These are phyloP conservation scores for Kuraishia piskuri DNA, from an alignment of 805 yeast genomes.

Conservation along the genomic window DNA sequence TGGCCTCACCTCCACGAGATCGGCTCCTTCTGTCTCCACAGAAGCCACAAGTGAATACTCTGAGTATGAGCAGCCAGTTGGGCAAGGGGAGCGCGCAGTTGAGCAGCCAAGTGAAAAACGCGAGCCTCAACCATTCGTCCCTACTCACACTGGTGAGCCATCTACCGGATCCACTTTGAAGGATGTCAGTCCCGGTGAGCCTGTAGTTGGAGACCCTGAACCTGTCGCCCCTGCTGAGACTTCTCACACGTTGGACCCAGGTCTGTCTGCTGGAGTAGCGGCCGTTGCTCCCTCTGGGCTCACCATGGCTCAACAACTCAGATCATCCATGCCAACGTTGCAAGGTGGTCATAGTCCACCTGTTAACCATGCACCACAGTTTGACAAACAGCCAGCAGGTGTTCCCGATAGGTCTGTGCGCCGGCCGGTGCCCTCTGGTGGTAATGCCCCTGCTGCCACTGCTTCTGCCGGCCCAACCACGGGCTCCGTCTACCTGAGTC, in stretches of 20 bases:
- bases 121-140: neutral
- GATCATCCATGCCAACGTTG: conserved; percentile 27
- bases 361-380: conserved; percentile 4
- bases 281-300: conserved; percentile 4
- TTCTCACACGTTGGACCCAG: too few relatives aligned
- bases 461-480: neutral
- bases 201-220: neutral
- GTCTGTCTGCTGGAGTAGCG: neutral
- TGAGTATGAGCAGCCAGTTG: neutral
- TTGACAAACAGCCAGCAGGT: conserved; percentile 3
- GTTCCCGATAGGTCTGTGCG: conserved; percentile 26
- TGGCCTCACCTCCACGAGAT: neutral
- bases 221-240: neutral
- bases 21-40: conserved; percentile 1
- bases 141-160: too few relatives aligned
- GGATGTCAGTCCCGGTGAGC: neutral
- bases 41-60: conserved; percentile 30
- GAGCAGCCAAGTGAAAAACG: neutral
- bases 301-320: conserved; percentile 38
- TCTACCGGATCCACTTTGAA: too few relatives aligned
- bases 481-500: conserved; percentile 20
- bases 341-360: conserved; percentile 15
- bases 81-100: neutral
- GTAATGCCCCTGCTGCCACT: conserved; percentile 5
- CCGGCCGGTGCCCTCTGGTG: conserved; percentile 11